Evolutionary conservation across 2,329 filamentous ascomycete species (phyloP), one percentile per base, ranked within the genome.

Genomic region (Clonostachys sp.): DNA sequence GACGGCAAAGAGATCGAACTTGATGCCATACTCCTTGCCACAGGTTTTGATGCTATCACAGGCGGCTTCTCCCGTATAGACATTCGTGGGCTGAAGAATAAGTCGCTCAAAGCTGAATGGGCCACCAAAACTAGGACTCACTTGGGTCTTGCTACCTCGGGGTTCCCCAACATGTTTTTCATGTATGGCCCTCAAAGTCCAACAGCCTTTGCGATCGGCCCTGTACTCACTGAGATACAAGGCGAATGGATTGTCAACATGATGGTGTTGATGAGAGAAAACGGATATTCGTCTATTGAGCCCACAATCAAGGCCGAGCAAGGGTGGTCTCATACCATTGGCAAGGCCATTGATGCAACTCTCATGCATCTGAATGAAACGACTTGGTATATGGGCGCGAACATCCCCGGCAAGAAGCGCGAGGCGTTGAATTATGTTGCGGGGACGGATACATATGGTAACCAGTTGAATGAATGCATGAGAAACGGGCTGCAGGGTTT

Each of bases 51-150:
- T 47, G 56, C 62, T 18, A 55, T 66, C 24, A 30, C 16, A 3
- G 44, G 44, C 38, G 17, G 94, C 36, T 91, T 97, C 56, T 74
- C 99, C 34, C 83, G 91, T 14, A 90, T 88, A 4, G 91, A 96
- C 58, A 58, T 74, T 34, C 55, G 57, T 17, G 65, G 63, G 35
- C 57, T 58, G 30, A 47, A 63, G 6, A 62, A 61, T 12, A 48
- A 53, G 7, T 54, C 52, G 4, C 53, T 73, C 5, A 53, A 57
- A 30, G 57, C 68, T 1, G 63, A 70, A 50, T 72, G 69, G 67
- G 55, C 46, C 16, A 40, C 55, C 2, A 65, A 65, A 1, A 59
- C 62, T 1, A 55, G 56, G 10, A 68, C 70, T 0, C 65, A 66
- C 45, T 63, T 74, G 17, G 73, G 74, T 4, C 65, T 70, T 39